Evolutionary conservation across 352 stramenopile species (phyloP), one percentile per base, ranked within the genome.

Genomic region (Poterioochromonas sp.): DNA sequence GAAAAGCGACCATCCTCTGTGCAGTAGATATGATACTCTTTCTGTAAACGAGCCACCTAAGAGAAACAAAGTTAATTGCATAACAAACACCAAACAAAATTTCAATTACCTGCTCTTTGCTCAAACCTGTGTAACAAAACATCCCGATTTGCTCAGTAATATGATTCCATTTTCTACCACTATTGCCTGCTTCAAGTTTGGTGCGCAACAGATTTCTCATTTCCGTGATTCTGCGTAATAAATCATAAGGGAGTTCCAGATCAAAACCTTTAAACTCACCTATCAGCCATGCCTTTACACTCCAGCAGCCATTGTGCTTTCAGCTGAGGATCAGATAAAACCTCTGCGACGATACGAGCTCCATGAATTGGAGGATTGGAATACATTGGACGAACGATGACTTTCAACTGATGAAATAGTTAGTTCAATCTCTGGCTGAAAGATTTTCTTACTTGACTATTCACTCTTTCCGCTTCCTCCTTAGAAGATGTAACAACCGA

Each of bases 321-420:
- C 18, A 84, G 69, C 8, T 60, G 39, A 0, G 79, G 65, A 77
- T 82, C 71, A 29, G 58, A 79, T 60, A 86, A 77, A 40, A 86
- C 80, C 54, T 80, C 76, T 11, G 73, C 34, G 47, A 99, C 96
- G 78, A 99, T 95, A 39, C 97, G 87, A 68, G 96, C 96, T 77
- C 96, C 96, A 84, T 99, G 91, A 74, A 97, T 91, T 76, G 96
- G 96, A 70, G 96, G 96, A 86, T 98, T 99, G 82, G 93, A 98
- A 88, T 98, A 99, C 89, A 97, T 98, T 2, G 96, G 93, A 62
- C 96, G 93, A 83, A 99, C 98, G 71, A 98, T 86, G 58, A 98
- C 92, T 87, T 99, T 99, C 78, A 99, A 88, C n/a, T n/a, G n/a
- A n/a, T n/a, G n/a, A n/a, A n/a, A n/a, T n/a, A n/a, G n/a, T n/a